phyloP scores from a whole-genome alignment of 805 yeast species.

The Lipomyces anomalus region DNA sequence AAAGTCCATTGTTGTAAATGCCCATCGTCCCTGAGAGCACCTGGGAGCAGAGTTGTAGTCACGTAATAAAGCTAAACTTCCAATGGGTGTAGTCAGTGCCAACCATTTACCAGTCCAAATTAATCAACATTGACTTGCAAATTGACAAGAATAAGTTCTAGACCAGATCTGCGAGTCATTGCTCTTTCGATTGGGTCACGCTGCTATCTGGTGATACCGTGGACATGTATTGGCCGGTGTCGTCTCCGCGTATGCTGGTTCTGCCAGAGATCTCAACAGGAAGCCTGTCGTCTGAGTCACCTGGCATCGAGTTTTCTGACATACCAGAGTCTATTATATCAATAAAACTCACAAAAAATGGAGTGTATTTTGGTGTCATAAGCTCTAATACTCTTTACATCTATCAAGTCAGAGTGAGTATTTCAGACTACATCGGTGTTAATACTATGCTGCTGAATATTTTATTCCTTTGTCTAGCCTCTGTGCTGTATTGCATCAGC shows the following conservation, averaged over 20 bases:
- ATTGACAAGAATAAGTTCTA: too few species aligned
- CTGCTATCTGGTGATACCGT: not conserved
- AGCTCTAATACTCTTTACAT: slow-evolving; percentile 39
- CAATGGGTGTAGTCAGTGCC: too few species aligned
- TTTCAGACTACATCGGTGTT: not conserved
- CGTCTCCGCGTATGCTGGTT: slow-evolving; percentile 29
- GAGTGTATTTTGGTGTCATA: slow-evolving; percentile 33
- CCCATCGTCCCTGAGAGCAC: too few species aligned
- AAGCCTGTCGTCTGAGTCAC: slow-evolving; percentile 1
- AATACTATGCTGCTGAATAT: not conserved
- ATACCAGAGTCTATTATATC: slow-evolving; percentile 34
- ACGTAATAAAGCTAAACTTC: too few species aligned
- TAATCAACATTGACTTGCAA: too few species aligned
- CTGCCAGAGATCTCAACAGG: slow-evolving; percentile 23
- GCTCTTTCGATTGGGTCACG: too few species aligned
- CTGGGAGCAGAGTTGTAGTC: too few species aligned
- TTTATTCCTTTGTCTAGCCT: slow-evolving; percentile 29
- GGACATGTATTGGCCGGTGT: slow-evolving; percentile 33
- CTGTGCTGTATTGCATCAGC: slow-evolving; percentile 46
- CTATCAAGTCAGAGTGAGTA: slow-evolving; percentile 34
- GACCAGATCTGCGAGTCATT: too few species aligned
- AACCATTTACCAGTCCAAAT: too few species aligned
- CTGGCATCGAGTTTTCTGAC: not conserved
- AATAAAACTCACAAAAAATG: slow-evolving; percentile 29
- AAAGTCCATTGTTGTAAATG: too few species aligned